Evolutionary conservation across 306 rosid genomes (phyloP).

Genomic region (Pyrus communis): DNA sequence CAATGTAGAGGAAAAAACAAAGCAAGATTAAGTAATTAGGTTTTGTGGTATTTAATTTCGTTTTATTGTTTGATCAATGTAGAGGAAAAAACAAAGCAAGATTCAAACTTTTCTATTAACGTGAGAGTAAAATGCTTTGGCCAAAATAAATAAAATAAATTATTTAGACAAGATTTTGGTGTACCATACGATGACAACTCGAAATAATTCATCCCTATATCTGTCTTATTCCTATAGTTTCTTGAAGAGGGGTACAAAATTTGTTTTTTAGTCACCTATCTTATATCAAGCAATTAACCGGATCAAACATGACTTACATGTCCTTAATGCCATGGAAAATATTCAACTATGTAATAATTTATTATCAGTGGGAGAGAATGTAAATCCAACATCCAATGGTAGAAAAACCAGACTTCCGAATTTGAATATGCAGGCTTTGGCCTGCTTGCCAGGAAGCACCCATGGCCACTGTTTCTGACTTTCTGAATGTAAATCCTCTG

Average conservation of each 20-base stretch:
- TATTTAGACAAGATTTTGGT: no score
- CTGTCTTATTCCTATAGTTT: not conserved
- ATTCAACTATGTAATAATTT: not conserved
- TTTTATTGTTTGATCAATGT: not conserved
- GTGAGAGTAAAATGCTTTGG: not conserved
- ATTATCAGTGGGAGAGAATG: not conserved
- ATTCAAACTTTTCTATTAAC: not conserved
- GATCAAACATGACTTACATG: not conserved
- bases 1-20: no score
- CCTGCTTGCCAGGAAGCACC: not conserved
- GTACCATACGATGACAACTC: not conserved
- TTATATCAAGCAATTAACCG: not conserved
- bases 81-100: not conserved
- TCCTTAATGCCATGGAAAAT: not conserved
- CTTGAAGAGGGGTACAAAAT: not conserved
- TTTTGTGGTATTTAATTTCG: not conserved
- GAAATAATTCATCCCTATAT: not conserved
- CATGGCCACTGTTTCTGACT: slow-evolving; percentile 2
- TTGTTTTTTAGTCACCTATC: not conserved
- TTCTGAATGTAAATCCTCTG: not conserved
- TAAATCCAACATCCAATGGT: not conserved
- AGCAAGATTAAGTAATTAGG: not conserved
- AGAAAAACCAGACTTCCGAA: not conserved
- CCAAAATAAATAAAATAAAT: not conserved
- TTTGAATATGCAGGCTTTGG: not conserved